These are phyloP conservation scores for Panus rudis DNA, from an alignment of 768 basidiomycete genomes.

Conservation along the genomic window DNA sequence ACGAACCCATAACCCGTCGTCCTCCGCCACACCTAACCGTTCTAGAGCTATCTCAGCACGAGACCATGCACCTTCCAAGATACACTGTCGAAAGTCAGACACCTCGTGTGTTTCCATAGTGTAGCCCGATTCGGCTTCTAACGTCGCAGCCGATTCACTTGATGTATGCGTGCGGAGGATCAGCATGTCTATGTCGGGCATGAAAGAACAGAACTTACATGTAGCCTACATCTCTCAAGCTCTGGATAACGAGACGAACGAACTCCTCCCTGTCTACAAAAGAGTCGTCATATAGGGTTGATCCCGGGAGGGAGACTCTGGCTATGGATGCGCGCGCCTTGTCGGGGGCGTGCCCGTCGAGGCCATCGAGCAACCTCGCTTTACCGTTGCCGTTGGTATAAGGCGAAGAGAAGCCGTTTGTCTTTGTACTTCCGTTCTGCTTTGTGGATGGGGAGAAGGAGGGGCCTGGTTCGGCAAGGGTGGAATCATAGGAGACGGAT, in stretches of 20 bases:
- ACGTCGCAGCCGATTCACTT: conserved; percentile 82
- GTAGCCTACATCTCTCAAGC: conserved; percentile 79
- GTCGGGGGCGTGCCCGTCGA: conserved; percentile 11
- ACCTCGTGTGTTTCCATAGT: conserved; percentile 74
- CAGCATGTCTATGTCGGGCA: conserved; percentile 1
- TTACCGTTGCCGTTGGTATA: conserved; percentile 18
- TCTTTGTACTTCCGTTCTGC: conserved; percentile 18
- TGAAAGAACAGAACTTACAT: conserved; percentile 26
- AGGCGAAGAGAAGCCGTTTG: conserved; percentile 16
- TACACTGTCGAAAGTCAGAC: conserved; percentile 69
- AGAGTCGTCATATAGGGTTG: conserved; percentile 72
- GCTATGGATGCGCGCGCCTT: conserved; percentile 29
- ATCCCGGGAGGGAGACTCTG: conserved; percentile 63
- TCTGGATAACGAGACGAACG: conserved; percentile 83
- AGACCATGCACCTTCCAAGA: conserved; percentile 75
- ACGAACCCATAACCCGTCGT: conserved; percentile 60
- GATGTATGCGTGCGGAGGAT: conserved; percentile 13
- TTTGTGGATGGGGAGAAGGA: conserved; percentile 13
- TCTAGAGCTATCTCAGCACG: conserved; percentile 67
- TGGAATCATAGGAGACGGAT: conserved; percentile 17
- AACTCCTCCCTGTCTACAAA: conserved; percentile 85
- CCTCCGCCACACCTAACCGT: conserved; percentile 61
- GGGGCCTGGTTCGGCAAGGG: conserved; percentile 17
- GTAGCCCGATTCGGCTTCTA: conserved; percentile 93
- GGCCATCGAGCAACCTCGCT: not conserved